Conservation (phyloP, 1,284 basidiomycete genomes). For the Bjerkandera adusta region DNA sequence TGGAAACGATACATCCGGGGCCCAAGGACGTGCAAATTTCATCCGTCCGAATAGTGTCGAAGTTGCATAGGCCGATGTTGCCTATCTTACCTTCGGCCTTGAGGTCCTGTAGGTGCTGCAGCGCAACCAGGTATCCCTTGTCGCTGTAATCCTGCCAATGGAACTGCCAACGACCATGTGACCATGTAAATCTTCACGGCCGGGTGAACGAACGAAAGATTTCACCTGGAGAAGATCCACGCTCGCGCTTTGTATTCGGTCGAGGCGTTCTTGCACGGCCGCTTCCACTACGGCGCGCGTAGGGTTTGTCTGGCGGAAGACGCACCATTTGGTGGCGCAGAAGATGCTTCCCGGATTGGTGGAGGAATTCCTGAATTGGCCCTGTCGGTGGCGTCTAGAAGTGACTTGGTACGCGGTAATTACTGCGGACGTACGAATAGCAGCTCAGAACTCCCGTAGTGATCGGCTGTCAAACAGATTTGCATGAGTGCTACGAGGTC, state of each 20-base stretch:
- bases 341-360: slow-evolving; percentile 45
- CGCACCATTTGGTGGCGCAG: slow-evolving; percentile 82
- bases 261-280: slow-evolving; percentile 68
- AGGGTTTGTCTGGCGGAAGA: slow-evolving; percentile 57
- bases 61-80: slow-evolving; percentile 76
- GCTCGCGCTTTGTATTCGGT: slow-evolving; percentile 43
- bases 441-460: slow-evolving; percentile 78
- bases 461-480: slow-evolving; percentile 55
- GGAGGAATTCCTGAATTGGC: slow-evolving; percentile 57
- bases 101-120: slow-evolving; percentile 60
- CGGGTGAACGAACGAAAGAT: too few relatives aligned
- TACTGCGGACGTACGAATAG: slow-evolving; percentile 57
- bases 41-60: slow-evolving; percentile 70
- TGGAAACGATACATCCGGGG: slow-evolving; percentile 69
- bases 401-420: slow-evolving; percentile 2
- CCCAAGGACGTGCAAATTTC: slow-evolving; percentile 73
- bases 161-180: too few relatives aligned
- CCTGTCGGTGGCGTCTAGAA: slow-evolving; percentile 39
- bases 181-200: background rate
- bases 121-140: slow-evolving; percentile 61
- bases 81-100: slow-evolving; percentile 59
- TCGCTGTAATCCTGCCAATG: slow-evolving; percentile 81
- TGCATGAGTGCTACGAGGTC: background rate
- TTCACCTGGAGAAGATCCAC: slow-evolving; percentile 77
- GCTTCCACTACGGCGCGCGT: slow-evolving; percentile 57